Conservation (phyloP, 352 stramenopile species). For the Salisapilia sapeloensis region DNA sequence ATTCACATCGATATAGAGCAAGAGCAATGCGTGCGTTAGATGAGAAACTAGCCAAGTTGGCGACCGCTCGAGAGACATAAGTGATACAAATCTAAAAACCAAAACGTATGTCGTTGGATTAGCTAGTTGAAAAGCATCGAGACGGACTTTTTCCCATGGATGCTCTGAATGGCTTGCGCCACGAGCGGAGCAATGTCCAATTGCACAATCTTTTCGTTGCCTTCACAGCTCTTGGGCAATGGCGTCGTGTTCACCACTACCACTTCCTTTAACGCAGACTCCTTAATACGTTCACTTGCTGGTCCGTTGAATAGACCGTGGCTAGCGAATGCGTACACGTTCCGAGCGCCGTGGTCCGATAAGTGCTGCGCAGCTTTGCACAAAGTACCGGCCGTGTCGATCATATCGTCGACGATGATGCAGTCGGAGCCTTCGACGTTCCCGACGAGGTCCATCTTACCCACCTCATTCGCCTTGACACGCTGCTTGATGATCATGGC, state of each 20-base stretch:
- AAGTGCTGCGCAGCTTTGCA: constrained; percentile 97
- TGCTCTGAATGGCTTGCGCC: constrained; percentile 98
- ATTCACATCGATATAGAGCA: constrained; percentile 16
- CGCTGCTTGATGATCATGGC: constrained; percentile 99
- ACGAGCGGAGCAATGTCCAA: constrained; percentile 96
- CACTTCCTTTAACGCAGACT: constrained; percentile 83
- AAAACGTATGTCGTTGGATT: no score
- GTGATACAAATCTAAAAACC: no score
- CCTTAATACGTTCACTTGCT: constrained; percentile 80
- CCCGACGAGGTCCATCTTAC: constrained; percentile 98
- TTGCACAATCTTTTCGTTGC: constrained; percentile 96
- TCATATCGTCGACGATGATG: constrained; percentile 99
- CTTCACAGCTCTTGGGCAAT: constrained; percentile 68
- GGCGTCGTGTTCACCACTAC: constrained; percentile 84
- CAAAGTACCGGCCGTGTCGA: constrained; percentile 98
- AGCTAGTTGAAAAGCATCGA: constrained; percentile 98
- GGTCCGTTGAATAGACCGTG: constrained; percentile 95
- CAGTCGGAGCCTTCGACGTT: constrained; percentile 97
- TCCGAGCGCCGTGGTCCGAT: constrained; percentile 87
- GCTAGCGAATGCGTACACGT: constrained; percentile 98
- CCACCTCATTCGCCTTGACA: constrained; percentile 93
- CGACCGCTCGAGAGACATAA: constrained; percentile 13
- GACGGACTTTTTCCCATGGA: constrained; percentile 99
- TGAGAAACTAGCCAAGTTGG: constrained; percentile 75
- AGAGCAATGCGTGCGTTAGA: constrained; percentile 79